Evolutionary conservation across 176 grass and related monocot species (phyloP), one percentile per base, ranked within the genome.

Genomic region (Oryza brachyantha): DNA sequence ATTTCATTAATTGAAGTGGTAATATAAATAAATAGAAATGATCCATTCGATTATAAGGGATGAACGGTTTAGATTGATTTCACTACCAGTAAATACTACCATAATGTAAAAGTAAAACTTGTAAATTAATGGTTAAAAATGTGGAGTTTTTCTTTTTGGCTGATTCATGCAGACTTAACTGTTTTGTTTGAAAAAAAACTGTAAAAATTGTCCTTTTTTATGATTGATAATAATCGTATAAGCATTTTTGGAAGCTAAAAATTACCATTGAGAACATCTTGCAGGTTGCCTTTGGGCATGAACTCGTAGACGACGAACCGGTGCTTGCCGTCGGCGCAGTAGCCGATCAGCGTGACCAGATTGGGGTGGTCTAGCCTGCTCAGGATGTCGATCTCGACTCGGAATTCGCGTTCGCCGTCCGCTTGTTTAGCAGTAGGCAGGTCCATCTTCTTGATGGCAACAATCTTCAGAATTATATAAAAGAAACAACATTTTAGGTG

Each of bases 401-500:
- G 86, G 84, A 99, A 99, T 79, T 99, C 96, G 11, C 90, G 90
- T 79, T 99, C 96, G 19, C 96, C 92, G 39, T 99, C 92, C 0
- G 92, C 84, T 61, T 96, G 88, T 63, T 84, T 96, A 57, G 36
- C 84, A 5, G 68, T 28, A 6, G 96, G 90, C 60, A 95, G 81
- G n/a, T 95, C 90, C 96, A 99, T 99, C 84, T 95, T 99, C 86
- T 99, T 99, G 79, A 99, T 79, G 24, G 96, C 96, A 38, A 96
- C 96, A 28, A 96, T 79, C 96, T 99, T 72, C 66, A 67, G 5
- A 81, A 61, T 27, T 19, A 68, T 10, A 4, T n/a, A n/a, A n/a
- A n/a, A n/a, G 65, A 0, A 37, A 38, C 3, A 38, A 40, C 40
- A 26, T 4, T 69, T 24, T 8, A 21, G 50, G 54, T 72, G 34